Base-by-base conservation (phyloP, 352 stramenopile species). In the Globisporangium parvum region DNA sequence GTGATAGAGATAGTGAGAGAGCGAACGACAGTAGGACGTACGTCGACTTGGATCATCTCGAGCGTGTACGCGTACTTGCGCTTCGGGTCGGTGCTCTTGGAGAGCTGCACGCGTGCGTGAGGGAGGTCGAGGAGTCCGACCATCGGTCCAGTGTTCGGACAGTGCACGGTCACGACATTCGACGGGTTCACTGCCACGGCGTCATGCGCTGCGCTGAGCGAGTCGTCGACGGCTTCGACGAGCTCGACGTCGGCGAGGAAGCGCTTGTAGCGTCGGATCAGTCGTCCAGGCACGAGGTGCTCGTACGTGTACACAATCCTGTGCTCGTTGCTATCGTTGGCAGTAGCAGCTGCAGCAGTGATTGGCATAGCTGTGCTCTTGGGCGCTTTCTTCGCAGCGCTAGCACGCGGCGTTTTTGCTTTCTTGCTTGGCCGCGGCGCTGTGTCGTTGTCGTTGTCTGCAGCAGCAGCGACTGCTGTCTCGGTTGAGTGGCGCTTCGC, bases 61-160 rank as follows among this genome's bases (percentile, higher is more conserved):
- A 93, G 70, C 31, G 84, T 93, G 61, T 93, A 87, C 14, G 67
- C 64, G 59, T 93, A 93, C 56, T 93, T 93, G 51, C 84, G 80
- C 64, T 91, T 93, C 6, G 69, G 59, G 51, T 90, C 72, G 54
- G 75, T 58, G 59, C 76, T 91, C 54, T 86, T 87, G 31, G 84
- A 93, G 26, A 93, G 54, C 66, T 88, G 84, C 54, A 93, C 81
- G 20, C 69, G 71, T 33, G 76, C 73, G 31, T 80, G 72, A 12
- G 78, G 75, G 47, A 73, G 60, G 49, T 93, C 77, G n/a, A 93
- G 59, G 14, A 93, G 66, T 0, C 80, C 77, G 1, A 92, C 55
- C 84, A 93, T 93, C 3, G 84, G 84, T 1, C 84, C 84, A 1
- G 84, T 93, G 54, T 93, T 93, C 0, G 84, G 84, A 9, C 81